Evolutionary conservation across 1,139 yeast genomes (phyloP).

Genomic region (Blastobotrys niveus): DNA sequence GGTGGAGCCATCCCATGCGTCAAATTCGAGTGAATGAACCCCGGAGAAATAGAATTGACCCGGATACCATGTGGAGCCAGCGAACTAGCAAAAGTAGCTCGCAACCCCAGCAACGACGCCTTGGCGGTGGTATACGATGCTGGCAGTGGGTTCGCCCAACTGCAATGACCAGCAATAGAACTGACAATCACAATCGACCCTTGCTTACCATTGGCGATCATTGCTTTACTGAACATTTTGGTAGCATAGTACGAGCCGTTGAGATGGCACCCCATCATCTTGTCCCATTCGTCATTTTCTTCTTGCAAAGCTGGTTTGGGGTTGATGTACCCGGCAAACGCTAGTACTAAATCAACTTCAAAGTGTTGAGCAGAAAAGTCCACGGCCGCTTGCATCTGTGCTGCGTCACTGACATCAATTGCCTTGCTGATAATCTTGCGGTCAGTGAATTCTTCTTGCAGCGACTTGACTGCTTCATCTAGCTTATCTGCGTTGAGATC

Average conservation of each 20-base stretch:
- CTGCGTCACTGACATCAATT: slow-evolving; percentile 7
- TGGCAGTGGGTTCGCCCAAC: slow-evolving; percentile 13
- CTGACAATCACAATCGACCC: slow-evolving; percentile 17
- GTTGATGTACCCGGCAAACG: slow-evolving; percentile 12
- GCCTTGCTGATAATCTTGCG: background rate
- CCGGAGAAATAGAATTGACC: slow-evolving; percentile 74
- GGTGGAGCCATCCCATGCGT: background rate
- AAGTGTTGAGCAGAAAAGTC: slow-evolving; percentile 3
- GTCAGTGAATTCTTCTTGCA: slow-evolving; percentile 5
- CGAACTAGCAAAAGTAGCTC: slow-evolving; percentile 58
- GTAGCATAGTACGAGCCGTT: slow-evolving; percentile 41
- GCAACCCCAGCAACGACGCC: slow-evolving; percentile 64
- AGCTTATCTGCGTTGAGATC: slow-evolving; percentile 7
- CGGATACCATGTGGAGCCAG: slow-evolving; percentile 70
- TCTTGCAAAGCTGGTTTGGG: background rate
- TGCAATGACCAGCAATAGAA: slow-evolving; percentile 15
- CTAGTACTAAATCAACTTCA: slow-evolving; percentile 11
- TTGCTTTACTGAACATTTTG: slow-evolving; percentile 42
- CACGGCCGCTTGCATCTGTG: slow-evolving; percentile 6
- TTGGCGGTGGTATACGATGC: slow-evolving; percentile 71
- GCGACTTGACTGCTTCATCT: slow-evolving; percentile 1
- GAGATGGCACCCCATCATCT: slow-evolving; percentile 29
- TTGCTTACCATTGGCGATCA: slow-evolving; percentile 31
- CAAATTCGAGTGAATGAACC: no score
- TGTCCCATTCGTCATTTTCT: slow-evolving; percentile 1